These are phyloP conservation scores for Pestalotiopsis sp. DNA, from an alignment of 2,329 filamentous ascomycete species.

Conservation along the genomic window DNA sequence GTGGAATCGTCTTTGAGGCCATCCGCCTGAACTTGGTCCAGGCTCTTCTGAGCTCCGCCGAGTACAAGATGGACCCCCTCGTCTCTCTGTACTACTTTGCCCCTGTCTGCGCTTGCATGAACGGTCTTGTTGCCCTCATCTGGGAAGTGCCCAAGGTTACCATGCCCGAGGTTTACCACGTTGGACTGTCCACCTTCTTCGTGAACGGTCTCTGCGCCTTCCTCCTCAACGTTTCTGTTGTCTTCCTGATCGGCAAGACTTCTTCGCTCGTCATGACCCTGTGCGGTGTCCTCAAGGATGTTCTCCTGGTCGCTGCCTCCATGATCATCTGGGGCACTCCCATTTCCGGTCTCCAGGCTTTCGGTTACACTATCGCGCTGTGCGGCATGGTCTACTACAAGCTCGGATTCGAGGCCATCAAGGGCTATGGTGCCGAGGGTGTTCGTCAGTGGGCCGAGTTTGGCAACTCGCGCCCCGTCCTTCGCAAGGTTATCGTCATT, in stretches of 20 bases:
- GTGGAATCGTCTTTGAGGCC: conserved; percentile 79
- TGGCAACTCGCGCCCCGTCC: conserved; percentile 71
- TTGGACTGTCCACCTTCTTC: conserved; percentile 72
- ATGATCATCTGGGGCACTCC: conserved; percentile 81
- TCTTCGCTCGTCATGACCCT: conserved; percentile 84
- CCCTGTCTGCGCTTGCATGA: conserved; percentile 80
- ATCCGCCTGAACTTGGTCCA: conserved; percentile 83
- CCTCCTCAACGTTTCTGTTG: conserved; percentile 80
- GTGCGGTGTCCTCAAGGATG: conserved; percentile 85
- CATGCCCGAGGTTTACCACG: conserved; percentile 69
- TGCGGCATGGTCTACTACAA: conserved; percentile 83
- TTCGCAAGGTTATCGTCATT: conserved; percentile 77
- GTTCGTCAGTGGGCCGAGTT: conserved; percentile 84
- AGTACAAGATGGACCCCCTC: conserved; percentile 90
- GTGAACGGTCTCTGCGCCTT: conserved; percentile 79
- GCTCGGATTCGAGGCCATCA: conserved; percentile 80
- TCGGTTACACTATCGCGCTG: conserved; percentile 80
- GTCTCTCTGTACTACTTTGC: conserved; percentile 91
- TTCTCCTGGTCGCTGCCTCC: conserved; percentile 76
- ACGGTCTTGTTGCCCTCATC: conserved; percentile 70
- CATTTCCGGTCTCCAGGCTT: conserved; percentile 74
- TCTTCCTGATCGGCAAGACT: conserved; percentile 86
- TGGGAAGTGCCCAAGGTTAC: conserved; percentile 72
- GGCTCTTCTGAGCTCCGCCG: conserved; percentile 75
- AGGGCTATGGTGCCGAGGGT: conserved; percentile 72